These are phyloP conservation scores for Trypethelium eluteriae DNA, from an alignment of 495 filamentous ascomycete species.

Conservation along the genomic window DNA sequence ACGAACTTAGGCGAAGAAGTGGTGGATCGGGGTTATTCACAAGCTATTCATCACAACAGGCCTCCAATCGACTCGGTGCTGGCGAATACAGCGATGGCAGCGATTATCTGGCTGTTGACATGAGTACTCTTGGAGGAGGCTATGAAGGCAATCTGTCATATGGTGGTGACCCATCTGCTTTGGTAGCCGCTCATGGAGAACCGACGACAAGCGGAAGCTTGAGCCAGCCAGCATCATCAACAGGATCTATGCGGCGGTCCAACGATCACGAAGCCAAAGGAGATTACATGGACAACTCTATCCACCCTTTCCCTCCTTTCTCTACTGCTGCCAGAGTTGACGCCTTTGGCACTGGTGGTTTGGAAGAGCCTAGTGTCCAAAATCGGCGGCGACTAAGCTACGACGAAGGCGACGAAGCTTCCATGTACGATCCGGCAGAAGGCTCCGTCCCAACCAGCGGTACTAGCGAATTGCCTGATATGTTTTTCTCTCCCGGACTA, in stretches of 20 bases:
- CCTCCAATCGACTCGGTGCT: conserved; percentile 29
- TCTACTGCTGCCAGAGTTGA: conserved; percentile 56
- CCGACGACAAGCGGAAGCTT: conserved; percentile 20
- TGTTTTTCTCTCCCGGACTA: conserved; percentile 89
- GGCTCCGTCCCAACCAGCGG: conserved; percentile 35
- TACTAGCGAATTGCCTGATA: conserved; percentile 62
- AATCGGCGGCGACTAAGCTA: conserved; percentile 70
- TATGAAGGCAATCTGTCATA: conserved; percentile 68
- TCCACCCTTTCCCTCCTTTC: conserved; percentile 56
- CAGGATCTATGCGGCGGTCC: conserved; percentile 31
- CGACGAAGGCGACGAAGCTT: conserved; percentile 81
- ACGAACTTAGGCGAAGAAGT: conserved; percentile 51
- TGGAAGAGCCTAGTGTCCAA: conserved; percentile 62
- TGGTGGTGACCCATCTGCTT: conserved; percentile 47
- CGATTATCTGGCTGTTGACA: conserved; percentile 64
- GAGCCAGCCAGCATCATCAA: conserved; percentile 31
- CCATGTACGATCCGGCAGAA: conserved; percentile 47
- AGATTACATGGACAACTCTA: conserved; percentile 35
- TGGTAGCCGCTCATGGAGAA: conserved; percentile 22
- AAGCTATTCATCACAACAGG: conserved; percentile 25
- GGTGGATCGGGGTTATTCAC: conserved; percentile 29
- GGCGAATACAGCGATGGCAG: conserved; percentile 63
- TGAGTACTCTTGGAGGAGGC: conserved; percentile 64
- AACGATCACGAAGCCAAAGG: conserved; percentile 17
- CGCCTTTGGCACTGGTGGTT: conserved; percentile 75